Evolutionary conservation across 768 basidiomycete species (phyloP).

Genomic region (Pisolithus orientalis): DNA sequence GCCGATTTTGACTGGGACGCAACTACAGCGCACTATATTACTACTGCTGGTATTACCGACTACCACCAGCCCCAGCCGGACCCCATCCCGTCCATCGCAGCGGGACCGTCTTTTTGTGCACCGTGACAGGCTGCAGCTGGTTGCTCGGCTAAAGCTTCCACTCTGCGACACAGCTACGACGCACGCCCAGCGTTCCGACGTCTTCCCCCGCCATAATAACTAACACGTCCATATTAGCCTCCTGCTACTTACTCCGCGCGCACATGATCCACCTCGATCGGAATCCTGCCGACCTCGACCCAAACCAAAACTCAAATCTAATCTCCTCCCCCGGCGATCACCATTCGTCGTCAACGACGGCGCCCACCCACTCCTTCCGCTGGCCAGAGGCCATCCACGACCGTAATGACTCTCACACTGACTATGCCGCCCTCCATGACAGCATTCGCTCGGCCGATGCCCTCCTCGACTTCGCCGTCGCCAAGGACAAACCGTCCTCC

Average conservation of each 20-base stretch:
- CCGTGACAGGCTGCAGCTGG: too few relatives aligned
- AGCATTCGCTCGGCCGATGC: constrained; percentile 8
- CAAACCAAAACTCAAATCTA: constrained; percentile 35
- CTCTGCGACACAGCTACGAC: not conserved
- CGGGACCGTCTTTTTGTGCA: not conserved
- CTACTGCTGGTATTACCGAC: constrained; percentile 9
- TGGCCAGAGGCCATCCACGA: constrained; percentile 26
- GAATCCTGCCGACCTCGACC: constrained; percentile 36
- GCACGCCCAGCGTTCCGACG: not conserved
- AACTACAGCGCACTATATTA: constrained; percentile 13
- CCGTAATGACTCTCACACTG: constrained; percentile 20
- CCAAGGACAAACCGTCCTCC: constrained; percentile 10
- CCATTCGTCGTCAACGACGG: constrained; percentile 6
- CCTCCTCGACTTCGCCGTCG: constrained; percentile 5
- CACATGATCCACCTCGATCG: constrained; percentile 54
- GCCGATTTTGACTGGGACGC: too few relatives aligned
- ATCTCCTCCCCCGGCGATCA: constrained; percentile 32
- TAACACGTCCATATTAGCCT: not conserved
- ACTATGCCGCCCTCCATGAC: constrained; percentile 18
- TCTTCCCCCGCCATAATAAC: not conserved
- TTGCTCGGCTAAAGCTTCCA: too few relatives aligned
- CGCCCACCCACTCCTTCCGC: constrained; percentile 22
- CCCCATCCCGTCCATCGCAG: not conserved
- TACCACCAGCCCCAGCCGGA: constrained; percentile 6
- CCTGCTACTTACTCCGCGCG: not conserved